Conservation (phyloP, 305 asterid species). For the Fraxinus angustifolia region DNA sequence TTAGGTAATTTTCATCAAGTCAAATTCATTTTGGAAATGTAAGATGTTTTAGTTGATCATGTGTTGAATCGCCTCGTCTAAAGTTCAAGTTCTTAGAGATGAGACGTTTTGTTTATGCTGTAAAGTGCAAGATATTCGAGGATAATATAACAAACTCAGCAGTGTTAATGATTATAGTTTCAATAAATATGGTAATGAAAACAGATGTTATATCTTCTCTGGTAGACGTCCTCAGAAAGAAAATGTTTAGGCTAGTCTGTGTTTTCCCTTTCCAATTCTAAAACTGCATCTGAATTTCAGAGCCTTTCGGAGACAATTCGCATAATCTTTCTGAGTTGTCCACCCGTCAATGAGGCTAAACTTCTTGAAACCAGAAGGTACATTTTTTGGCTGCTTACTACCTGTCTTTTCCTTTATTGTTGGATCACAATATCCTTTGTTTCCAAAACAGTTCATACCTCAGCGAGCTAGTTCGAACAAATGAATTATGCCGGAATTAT, state of each 20-base stretch:
- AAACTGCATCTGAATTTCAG: conserved; percentile 37
- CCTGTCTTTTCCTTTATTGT: neutral
- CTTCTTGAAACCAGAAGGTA: conserved; percentile 64
- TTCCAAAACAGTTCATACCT: conserved; percentile 49
- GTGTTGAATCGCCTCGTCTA: neutral
- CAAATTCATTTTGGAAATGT: neutral
- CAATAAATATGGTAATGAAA: neutral
- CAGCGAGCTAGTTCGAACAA: conserved; percentile 84
- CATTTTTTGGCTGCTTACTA: neutral
- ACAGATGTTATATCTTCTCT: neutral
- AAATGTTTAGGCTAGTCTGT: neutral
- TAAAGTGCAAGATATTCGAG: neutral
- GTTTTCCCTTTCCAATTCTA: neutral
- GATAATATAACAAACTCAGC: neutral
- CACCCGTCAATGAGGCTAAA: conserved; percentile 85
- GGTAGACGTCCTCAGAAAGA: neutral
- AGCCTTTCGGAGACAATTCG: conserved; percentile 73
- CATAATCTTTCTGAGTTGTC: conserved; percentile 71
- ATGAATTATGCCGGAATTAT: conserved; percentile 71
- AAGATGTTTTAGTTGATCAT: neutral
- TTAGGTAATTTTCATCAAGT: neutral
- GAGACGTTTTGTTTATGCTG: neutral
- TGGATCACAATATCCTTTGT: neutral
- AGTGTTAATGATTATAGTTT: neutral
- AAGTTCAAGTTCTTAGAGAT: neutral